Percentiles rank a stretch among this genome's conserved stretches.
phyloP scores from a whole-genome alignment of 2,329 filamentous ascomycete species.

The Thermothelomyces thermophilus region DNA sequence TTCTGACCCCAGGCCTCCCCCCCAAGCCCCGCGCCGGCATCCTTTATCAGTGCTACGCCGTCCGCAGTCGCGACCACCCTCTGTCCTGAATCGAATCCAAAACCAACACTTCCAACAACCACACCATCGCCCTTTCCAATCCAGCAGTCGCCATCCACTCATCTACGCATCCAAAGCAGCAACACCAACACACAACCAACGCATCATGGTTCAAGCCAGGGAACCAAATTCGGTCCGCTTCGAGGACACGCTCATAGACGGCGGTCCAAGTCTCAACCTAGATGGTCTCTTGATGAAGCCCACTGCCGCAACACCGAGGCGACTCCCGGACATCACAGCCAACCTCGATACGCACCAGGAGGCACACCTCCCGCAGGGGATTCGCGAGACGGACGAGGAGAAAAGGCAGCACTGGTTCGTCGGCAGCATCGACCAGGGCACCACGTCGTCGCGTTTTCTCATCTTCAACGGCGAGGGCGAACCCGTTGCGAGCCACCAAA shows the following conservation, averaged over 20 bases:
- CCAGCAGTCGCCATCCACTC: constrained; percentile 5
- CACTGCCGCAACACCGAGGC: constrained; percentile 8
- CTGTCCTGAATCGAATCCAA: constrained; percentile 1
- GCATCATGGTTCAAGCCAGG: constrained; percentile 19
- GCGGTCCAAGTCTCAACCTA: constrained; percentile 8
- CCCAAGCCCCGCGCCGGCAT: constrained; percentile 16
- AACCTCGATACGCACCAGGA: constrained; percentile 14
- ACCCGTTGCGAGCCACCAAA: constrained; percentile 75
- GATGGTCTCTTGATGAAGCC: constrained; percentile 16
- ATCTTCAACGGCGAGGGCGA: constrained; percentile 79
- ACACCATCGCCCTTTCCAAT: constrained; percentile 17
- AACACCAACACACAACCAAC: neutral
- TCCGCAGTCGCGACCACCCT: constrained; percentile 4
- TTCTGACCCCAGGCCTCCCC: constrained; percentile 8
- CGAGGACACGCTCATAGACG: constrained; percentile 8
- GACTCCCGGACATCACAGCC: constrained; percentile 3
- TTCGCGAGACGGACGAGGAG: constrained; percentile 25
- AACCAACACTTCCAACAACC: neutral
- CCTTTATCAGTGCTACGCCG: constrained; percentile 15
- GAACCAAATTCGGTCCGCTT: constrained; percentile 12
- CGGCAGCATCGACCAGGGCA: constrained; percentile 85
- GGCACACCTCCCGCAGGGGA: constrained; percentile 25
- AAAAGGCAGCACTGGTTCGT: constrained; percentile 53
- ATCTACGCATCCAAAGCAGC: neutral
- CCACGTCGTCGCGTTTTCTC: constrained; percentile 81